phyloP scores from a whole-genome alignment of 352 stramenopile genomes.

The Pythium phragmitis region DNA sequence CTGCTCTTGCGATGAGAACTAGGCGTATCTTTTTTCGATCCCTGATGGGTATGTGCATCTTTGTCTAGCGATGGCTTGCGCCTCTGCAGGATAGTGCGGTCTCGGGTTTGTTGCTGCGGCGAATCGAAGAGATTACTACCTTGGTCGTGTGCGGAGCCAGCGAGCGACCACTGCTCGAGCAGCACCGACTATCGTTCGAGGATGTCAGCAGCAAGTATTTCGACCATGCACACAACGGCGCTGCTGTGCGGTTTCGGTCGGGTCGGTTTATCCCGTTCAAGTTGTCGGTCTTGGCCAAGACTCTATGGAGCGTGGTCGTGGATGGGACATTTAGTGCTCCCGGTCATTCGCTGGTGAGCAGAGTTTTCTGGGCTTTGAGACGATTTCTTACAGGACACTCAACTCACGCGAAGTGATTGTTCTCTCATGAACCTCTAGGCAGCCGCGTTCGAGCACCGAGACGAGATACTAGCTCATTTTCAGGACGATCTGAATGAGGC shows the following conservation, averaged over 20 bases:
- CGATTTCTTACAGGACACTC: neutral
- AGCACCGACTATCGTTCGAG: neutral
- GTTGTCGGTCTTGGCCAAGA: slow-evolving; percentile 1
- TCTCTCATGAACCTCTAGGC: neutral
- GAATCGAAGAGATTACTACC: slow-evolving; percentile 1
- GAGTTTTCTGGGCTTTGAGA: neutral
- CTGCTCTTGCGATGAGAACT: too few relatives aligned
- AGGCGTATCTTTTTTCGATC: neutral
- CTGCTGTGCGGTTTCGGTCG: neutral
- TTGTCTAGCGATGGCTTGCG: neutral
- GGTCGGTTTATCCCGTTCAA: slow-evolving; percentile 8
- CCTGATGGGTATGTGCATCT: neutral
- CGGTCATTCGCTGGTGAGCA: neutral
- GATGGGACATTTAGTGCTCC: neutral
- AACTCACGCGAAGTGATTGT: too few relatives aligned
- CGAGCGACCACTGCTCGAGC: slow-evolving; percentile 7
- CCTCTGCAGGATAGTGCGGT: neutral
- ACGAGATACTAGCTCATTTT: neutral
- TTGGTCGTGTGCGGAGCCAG: neutral
- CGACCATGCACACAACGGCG: neutral
- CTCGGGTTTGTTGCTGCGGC: neutral
- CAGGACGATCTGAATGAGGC: neutral
- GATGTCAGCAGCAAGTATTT: neutral
- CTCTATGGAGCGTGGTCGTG: neutral
- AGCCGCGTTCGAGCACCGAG: neutral